Base-by-base conservation (phyloP, 2,329 filamentous ascomycete species). In the Aspergillus pseudoterreus region DNA sequence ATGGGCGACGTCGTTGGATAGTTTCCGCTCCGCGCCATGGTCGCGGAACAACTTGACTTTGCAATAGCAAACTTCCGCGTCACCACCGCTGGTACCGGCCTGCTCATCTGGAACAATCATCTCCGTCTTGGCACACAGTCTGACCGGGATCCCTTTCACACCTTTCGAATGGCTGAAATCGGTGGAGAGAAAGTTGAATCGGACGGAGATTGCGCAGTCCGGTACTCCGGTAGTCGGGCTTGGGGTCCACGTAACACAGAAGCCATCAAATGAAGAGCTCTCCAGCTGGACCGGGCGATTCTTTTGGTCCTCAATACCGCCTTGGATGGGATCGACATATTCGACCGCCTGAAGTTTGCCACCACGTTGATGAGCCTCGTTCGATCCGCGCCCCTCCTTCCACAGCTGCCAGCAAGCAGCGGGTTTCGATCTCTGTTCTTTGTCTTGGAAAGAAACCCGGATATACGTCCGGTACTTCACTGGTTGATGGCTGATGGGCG, bases 101-200 rank as follows among this genome's bases (percentile, higher is more conserved):
- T 76, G 75, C 8, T 78, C 72, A 22, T 80, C 79, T 14, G 78
- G 72, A 0, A 80, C 73, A 1, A 92, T 53, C 10, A 85, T 72
- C 57, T 88, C 87, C 0, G 94, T 97, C 72, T 97, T 97, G 12
- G 92, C 85, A 70, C 92, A 97, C 0, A 97, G 80, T 50, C 94
- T 80, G 4, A 99, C 92, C 0, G 94, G 92, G 58, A 97, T 96
- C 33, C 94, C 94, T 72, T 97, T 99, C 45, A 99, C 94, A 43
- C 94, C 94, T 67, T 99, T 99, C 9, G 94, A 97, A 67, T 97
- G 94, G 70, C 92, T 97, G 68, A 97, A 99, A 68, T 99, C 94
- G 8, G 94, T 99, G 0, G 94, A 99, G 0, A 99, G 78, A 67
- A 99, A 99, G 74, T 99, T 99, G 79, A 97, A 99, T 43, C 94